phyloP scores from a whole-genome alignment of 768 basidiomycete genomes.

The Suillus placidus region DNA sequence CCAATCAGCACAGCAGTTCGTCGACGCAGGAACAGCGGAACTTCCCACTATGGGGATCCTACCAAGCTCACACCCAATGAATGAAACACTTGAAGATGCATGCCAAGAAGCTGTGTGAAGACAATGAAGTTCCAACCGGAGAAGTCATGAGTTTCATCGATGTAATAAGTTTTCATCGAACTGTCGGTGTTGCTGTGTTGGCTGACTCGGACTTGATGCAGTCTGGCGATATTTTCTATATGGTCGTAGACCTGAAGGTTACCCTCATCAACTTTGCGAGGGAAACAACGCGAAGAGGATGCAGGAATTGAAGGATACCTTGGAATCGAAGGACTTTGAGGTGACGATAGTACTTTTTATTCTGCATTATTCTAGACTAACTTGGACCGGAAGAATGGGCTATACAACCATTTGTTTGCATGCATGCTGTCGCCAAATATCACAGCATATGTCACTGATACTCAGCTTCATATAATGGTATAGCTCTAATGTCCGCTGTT shows the following conservation, averaged over 20 bases:
- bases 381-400: neutral
- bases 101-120: neutral
- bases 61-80: neutral
- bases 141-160: neutral
- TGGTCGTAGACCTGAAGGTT: slow-evolving; percentile 4
- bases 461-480: slow-evolving; percentile 9
- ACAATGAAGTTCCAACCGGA: neutral
- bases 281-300: too few species aligned
- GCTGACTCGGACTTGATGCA: neutral
- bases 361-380: neutral
- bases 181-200: neutral
- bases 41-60: neutral
- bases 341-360: too few species aligned
- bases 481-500: neutral
- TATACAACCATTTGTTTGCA: neutral
- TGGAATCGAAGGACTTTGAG: too few species aligned
- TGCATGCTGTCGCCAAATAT: slow-evolving; percentile 10
- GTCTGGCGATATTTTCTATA: neutral
- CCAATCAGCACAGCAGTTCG: neutral
- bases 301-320: too few species aligned
- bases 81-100: neutral
- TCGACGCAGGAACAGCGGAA: neutral
- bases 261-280: neutral
- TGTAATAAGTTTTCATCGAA: neutral
- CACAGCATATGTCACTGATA: slow-evolving; percentile 11